Percentiles rank a stretch among this genome's conserved stretches.
These are phyloP conservation scores for Chlorella sp. DNA, from an alignment of 139 green algal species.

Conservation along the genomic window DNA sequence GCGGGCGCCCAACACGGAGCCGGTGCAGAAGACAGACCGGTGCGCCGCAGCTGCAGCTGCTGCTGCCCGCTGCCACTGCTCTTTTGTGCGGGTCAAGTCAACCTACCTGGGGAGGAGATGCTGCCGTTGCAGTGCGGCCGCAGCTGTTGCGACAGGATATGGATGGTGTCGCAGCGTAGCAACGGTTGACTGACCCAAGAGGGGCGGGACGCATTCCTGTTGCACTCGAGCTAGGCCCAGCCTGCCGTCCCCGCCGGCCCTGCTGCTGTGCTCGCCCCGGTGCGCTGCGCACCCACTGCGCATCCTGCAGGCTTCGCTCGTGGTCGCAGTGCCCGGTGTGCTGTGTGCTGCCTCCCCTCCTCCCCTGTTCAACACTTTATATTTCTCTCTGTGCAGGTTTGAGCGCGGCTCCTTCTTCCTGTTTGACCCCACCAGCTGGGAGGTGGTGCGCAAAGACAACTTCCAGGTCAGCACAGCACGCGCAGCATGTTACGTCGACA, in stretches of 20 bases:
- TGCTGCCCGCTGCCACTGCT: neutral
- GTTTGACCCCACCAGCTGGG: conserved; percentile 92
- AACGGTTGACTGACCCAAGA: no score
- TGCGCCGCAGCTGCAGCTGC: neutral
- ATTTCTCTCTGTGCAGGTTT: conserved; percentile 41
- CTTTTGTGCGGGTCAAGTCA: no score
- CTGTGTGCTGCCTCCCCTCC: neutral
- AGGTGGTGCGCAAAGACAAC: conserved; percentile 80
- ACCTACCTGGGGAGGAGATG: no score
- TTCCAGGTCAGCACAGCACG: conserved; percentile 46
- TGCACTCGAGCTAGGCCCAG: no score
- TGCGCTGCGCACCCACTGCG: no score
- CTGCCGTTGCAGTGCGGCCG: no score
- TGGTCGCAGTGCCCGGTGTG: neutral
- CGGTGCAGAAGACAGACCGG: conserved; percentile 80
- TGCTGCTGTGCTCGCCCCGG: no score
- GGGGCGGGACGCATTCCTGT: neutral
- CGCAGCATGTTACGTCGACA: no score
- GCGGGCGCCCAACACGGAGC: conserved; percentile 77
- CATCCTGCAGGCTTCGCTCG: neutral
- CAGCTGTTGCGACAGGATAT: no score
- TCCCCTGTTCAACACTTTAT: no score
- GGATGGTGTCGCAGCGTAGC: no score
- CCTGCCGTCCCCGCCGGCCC: no score
- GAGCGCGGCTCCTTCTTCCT: conserved; percentile 94